These are phyloP conservation scores for Helotiales sp. DNA, from an alignment of 2,329 filamentous ascomycete genomes.

Conservation along the genomic window DNA sequence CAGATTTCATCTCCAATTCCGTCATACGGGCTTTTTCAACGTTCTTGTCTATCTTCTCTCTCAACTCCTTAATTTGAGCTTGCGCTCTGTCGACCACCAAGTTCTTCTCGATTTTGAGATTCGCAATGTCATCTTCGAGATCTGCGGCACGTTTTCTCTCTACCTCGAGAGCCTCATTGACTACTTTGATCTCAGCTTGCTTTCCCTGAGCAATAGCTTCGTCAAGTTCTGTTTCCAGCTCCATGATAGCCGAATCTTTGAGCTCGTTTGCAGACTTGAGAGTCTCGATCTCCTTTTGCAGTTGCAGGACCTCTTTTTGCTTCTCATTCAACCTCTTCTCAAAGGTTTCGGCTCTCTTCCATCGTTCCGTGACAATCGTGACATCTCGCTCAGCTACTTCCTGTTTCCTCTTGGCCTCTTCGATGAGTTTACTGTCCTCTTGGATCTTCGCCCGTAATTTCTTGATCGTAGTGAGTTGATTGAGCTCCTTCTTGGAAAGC, in stretches of 20 bases:
- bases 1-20: conserved; percentile 81
- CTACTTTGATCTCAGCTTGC: conserved; percentile 67
- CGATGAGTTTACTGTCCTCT: conserved; percentile 68
- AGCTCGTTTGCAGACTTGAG: conserved; percentile 67
- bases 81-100: conserved; percentile 72
- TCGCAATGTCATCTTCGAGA: conserved; percentile 61
- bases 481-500: conserved; percentile 83
- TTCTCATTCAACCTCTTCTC: conserved; percentile 62
- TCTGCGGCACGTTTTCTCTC: conserved; percentile 62
- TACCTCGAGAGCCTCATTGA: conserved; percentile 69
- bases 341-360: conserved; percentile 55
- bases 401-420: conserved; percentile 61
- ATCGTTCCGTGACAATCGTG: conserved; percentile 52
- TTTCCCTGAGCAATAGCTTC: conserved; percentile 70
- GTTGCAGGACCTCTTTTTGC: conserved; percentile 54
- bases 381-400: conserved; percentile 62
- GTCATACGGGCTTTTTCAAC: conserved; percentile 69
- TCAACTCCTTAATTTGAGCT: conserved; percentile 71
- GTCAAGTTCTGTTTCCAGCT: conserved; percentile 72
- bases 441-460: conserved; percentile 72
- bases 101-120: conserved; percentile 80
- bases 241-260: conserved; percentile 68
- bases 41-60: conserved; percentile 74
- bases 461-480: conserved; percentile 81
- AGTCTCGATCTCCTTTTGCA: conserved; percentile 62